Percentiles rank a stretch among this genome's conserved stretches.
Evolutionary conservation across 2,329 filamentous ascomycete species (phyloP).

Genomic region (Helotiales sp.): DNA sequence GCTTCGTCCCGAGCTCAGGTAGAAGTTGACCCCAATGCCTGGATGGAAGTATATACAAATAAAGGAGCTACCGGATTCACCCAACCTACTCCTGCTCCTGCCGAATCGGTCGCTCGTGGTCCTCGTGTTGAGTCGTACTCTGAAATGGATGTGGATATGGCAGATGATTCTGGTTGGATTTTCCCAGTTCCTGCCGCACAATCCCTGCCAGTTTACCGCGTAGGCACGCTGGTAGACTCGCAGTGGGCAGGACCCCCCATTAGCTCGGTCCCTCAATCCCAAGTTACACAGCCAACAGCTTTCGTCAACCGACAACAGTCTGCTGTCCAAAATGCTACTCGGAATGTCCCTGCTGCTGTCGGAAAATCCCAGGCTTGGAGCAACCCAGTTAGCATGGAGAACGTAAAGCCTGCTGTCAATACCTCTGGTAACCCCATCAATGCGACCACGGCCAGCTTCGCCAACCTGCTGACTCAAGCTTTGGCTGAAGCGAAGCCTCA

Average conservation of each 20-base stretch:
- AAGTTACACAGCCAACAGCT: not conserved
- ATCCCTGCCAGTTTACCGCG: not conserved
- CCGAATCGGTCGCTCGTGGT: not conserved
- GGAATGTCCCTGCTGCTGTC: not conserved
- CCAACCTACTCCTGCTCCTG: not conserved
- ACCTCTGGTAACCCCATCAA: not conserved
- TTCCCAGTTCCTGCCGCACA: not conserved
- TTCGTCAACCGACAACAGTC: not conserved
- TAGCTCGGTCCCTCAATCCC: not conserved
- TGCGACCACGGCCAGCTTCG: not conserved
- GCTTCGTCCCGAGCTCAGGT: not conserved
- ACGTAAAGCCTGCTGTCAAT: not conserved
- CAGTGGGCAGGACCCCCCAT: not conserved
- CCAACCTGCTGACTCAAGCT: not conserved
- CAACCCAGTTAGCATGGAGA: not conserved
- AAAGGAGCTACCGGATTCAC: not conserved
- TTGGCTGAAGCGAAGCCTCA: not conserved
- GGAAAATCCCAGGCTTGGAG: not conserved
- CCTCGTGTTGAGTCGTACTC: not conserved
- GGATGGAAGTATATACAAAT: not conserved
- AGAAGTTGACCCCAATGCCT: not conserved
- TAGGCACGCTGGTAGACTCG: not conserved
- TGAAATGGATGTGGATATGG: slow-evolving; percentile 1
- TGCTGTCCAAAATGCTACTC: not conserved
- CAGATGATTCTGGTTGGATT: not conserved